Conservation (phyloP, 2,329 filamentous ascomycete genomes). For the Sporothrix protearum region DNA sequence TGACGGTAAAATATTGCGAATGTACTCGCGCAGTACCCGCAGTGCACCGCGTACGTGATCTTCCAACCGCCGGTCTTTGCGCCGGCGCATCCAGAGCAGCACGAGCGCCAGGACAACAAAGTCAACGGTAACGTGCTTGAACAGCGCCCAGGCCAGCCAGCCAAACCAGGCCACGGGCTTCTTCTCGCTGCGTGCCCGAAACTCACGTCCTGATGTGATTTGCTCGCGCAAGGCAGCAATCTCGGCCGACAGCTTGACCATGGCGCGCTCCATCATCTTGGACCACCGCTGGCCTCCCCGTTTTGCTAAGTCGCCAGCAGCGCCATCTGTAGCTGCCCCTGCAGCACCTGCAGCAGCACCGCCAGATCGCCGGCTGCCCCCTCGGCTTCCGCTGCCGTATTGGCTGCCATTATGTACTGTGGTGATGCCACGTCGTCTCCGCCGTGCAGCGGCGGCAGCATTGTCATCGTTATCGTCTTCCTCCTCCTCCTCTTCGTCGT, state of each 20-base stretch:
- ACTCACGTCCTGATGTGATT: conserved; percentile 71
- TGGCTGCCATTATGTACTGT: neutral
- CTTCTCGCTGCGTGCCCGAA: conserved; percentile 61
- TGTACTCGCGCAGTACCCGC: conserved; percentile 55
- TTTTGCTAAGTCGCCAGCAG: conserved; percentile 32
- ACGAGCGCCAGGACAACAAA: conserved; percentile 61
- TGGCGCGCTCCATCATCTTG: conserved; percentile 74
- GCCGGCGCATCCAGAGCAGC: conserved; percentile 67
- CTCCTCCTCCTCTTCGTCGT: conserved; percentile 43
- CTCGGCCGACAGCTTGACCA: conserved; percentile 88
- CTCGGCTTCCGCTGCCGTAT: neutral
- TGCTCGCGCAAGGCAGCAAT: conserved; percentile 90
- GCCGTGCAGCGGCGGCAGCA: conserved; percentile 42
- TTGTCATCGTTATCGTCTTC: conserved; percentile 39
- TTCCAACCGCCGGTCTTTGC: conserved; percentile 68
- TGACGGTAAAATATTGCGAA: conserved; percentile 56
- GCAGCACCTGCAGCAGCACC: neutral
- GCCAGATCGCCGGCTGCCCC: neutral
- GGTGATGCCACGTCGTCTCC: conserved; percentile 34
- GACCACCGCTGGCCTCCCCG: conserved; percentile 56
- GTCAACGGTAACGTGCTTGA: conserved; percentile 74
- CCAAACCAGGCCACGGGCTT: conserved; percentile 66
- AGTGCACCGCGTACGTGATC: conserved; percentile 67
- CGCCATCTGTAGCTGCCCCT: neutral
- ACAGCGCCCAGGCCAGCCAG: conserved; percentile 64